Conservation (phyloP, 345 rosid species). For the Rhizophora apiculata region DNA sequence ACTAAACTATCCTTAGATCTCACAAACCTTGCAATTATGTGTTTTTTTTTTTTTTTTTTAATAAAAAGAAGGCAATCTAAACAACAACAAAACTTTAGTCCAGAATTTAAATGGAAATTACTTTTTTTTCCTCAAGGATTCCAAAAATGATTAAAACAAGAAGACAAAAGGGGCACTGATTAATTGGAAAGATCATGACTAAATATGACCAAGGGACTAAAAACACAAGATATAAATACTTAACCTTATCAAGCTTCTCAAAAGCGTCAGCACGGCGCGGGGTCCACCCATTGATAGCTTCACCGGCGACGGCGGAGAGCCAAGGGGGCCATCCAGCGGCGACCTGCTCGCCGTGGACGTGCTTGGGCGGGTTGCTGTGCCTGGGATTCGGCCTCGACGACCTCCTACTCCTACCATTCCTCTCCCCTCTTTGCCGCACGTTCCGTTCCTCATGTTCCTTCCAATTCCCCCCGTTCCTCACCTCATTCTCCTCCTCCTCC, state of each 20-base stretch:
- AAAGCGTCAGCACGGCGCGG: slow-evolving; percentile 33
- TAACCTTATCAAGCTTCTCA: slow-evolving; percentile 32
- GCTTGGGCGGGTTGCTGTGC: slow-evolving; percentile 29
- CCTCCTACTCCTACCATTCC: slow-evolving; percentile 9
- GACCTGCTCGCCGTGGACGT: slow-evolving; percentile 30
- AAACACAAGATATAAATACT: neutral
- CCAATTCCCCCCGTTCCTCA: slow-evolving; percentile 5
- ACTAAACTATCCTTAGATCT: too few relatives aligned
- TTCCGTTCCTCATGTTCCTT: neutral
- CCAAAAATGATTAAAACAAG: too few relatives aligned
- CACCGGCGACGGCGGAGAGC: slow-evolving; percentile 35
- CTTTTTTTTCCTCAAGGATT: too few relatives aligned
- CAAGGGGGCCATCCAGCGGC: slow-evolving; percentile 37
- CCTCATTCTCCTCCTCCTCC: slow-evolving; percentile 8
- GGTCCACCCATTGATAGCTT: slow-evolving; percentile 33
- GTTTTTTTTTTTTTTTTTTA: neutral
- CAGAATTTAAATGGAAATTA: too few relatives aligned
- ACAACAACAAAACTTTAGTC: neutral
- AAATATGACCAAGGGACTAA: neutral
- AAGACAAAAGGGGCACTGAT: too few relatives aligned
- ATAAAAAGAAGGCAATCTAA: too few relatives aligned
- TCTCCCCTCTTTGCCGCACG: slow-evolving; percentile 7
- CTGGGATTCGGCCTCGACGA: slow-evolving; percentile 30
- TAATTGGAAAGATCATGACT: neutral
- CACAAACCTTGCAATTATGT: too few relatives aligned